These are phyloP conservation scores for Extremus antarcticus DNA, from an alignment of 495 filamentous ascomycete genomes.

Conservation along the genomic window DNA sequence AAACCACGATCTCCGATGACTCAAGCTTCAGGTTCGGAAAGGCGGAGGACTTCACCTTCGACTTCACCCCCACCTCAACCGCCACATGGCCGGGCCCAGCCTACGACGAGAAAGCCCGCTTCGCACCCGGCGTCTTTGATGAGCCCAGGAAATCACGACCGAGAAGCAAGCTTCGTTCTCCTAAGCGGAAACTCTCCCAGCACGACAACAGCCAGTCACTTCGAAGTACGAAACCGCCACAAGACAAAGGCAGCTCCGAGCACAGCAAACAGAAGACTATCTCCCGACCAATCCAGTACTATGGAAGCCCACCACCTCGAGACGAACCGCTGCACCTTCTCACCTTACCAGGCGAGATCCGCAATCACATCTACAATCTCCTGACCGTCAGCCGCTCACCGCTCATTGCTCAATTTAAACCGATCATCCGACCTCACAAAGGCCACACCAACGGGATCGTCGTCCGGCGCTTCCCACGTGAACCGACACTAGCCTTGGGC, in stretches of 20 bases:
- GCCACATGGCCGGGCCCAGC: neutral
- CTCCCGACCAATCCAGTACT: neutral
- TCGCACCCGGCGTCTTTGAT: conserved; percentile 1
- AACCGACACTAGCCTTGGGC: neutral
- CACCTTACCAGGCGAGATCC: neutral
- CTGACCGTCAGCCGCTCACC: neutral
- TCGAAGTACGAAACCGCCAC: neutral
- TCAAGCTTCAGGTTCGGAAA: neutral
- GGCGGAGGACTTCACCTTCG: neutral
- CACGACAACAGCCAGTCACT: neutral
- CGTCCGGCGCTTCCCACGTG: neutral
- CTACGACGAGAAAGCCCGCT: neutral
- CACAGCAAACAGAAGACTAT: neutral
- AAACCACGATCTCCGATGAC: neutral
- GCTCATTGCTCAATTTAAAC: neutral
- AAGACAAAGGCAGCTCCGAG: neutral
- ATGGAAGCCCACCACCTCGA: neutral
- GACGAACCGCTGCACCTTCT: neutral
- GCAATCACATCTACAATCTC: neutral
- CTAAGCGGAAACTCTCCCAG: neutral
- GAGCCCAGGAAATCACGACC: neutral
- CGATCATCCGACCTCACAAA: neutral
- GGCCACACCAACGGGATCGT: too few relatives aligned
- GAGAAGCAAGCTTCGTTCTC: neutral
- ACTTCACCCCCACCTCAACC: neutral